phyloP scores from a whole-genome alignment of 116 monocot species.

The Papilionanthe hybrid region DNA sequence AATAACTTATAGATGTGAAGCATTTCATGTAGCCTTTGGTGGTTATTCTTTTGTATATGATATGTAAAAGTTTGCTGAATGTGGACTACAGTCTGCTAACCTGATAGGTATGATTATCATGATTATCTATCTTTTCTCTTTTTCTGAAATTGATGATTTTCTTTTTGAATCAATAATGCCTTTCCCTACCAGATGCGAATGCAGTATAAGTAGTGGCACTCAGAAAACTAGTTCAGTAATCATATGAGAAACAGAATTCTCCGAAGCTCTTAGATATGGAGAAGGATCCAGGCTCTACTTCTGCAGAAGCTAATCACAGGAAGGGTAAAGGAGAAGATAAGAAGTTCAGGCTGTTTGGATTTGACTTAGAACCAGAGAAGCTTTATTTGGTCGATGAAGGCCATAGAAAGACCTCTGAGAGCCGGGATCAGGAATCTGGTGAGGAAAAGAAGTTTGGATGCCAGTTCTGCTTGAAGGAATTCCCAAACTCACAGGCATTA shows the following conservation, averaged over 20 bases:
- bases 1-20: background rate
- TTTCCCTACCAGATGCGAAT: conserved; percentile 3
- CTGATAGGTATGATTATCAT: conserved; percentile 11
- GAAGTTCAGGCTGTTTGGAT: conserved; percentile 48
- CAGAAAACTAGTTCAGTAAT: background rate
- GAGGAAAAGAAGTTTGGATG: conserved; percentile 44
- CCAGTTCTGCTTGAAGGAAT: conserved; percentile 65
- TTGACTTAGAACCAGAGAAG: conserved; percentile 24
- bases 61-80: conserved; percentile 10
- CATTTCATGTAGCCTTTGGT: conserved; percentile 7
- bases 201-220: conserved; percentile 9
- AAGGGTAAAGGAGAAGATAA: conserved; percentile 20
- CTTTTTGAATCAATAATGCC: conserved; percentile 4
- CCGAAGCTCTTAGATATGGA: conserved; percentile 12
- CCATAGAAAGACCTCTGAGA: background rate
- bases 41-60: conserved; percentile 10
- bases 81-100: background rate
- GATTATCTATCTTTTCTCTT: background rate
- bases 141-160: background rate
- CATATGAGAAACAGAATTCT: conserved; percentile 2
- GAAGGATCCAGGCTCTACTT: conserved; percentile 7
- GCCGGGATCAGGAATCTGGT: background rate
- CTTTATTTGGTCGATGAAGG: background rate
- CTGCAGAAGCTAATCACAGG: conserved; percentile 4
- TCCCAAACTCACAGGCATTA: conserved; percentile 66